Conservation (phyloP, 371 early-diverging fungal genomes). For the Apophysomyces variabilis region DNA sequence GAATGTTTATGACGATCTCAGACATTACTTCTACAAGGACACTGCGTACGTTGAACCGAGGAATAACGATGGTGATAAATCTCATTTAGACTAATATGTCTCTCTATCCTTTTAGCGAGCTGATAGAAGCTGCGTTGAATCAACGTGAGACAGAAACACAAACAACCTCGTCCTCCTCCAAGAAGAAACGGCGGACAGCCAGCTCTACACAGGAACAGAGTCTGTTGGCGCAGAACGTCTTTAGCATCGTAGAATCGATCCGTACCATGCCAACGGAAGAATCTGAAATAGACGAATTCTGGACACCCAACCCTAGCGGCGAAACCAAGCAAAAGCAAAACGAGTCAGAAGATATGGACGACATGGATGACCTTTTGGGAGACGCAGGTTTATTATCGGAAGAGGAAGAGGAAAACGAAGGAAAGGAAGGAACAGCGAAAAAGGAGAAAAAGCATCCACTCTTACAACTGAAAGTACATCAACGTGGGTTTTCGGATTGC, state of each 20-base stretch:
- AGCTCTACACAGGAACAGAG: slow-evolving; percentile 21
- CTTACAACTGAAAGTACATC: slow-evolving; percentile 49
- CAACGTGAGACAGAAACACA: slow-evolving; percentile 16
- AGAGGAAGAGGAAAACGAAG: slow-evolving; percentile 47
- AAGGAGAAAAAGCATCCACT: slow-evolving; percentile 40
- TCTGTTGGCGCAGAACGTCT: slow-evolving; percentile 53
- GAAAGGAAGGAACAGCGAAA: slow-evolving; percentile 26
- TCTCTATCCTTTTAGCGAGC: slow-evolving; percentile 21
- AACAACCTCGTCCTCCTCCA: slow-evolving; percentile 1
- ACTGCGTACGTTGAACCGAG: slow-evolving; percentile 49
- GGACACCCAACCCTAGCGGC: slow-evolving; percentile 56
- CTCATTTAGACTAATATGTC: too few species aligned
- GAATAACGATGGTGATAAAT: too few species aligned
- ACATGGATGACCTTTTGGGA: slow-evolving; percentile 28
- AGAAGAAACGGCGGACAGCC: slow-evolving; percentile 12
- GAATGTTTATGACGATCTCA: slow-evolving; percentile 82
- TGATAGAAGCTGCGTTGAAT: slow-evolving; percentile 32
- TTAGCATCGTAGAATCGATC: slow-evolving; percentile 58
- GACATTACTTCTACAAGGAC: slow-evolving; percentile 79
- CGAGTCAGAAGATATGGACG: slow-evolving; percentile 21
- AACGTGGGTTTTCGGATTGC: slow-evolving; percentile 70
- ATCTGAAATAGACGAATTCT: slow-evolving; percentile 67
- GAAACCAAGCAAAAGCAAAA: slow-evolving; percentile 23
- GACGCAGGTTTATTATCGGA: slow-evolving; percentile 38
- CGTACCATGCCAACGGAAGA: slow-evolving; percentile 64